Evolutionary conservation across 2,329 filamentous ascomycete genomes (phyloP).

Genomic region (Hirsutella thompsonii): DNA sequence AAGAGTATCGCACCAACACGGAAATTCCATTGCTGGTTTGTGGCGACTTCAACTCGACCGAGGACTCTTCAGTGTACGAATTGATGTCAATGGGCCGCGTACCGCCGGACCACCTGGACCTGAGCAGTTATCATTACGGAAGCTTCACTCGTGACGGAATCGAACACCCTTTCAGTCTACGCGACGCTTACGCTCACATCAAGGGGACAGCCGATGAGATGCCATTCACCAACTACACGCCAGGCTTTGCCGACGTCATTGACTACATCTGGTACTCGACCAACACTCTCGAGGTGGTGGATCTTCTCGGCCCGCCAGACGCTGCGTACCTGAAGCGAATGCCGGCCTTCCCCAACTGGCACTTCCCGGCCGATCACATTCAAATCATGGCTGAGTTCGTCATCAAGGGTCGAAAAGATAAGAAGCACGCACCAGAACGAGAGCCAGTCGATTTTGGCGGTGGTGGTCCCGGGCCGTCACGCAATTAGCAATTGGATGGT

Average conservation of each 20-base stretch:
- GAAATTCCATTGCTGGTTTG: constrained; percentile 87
- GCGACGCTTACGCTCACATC: constrained; percentile 76
- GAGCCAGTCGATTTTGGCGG: constrained; percentile 47
- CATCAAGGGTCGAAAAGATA: constrained; percentile 77
- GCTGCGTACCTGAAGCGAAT: constrained; percentile 73
- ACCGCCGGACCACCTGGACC: constrained; percentile 64
- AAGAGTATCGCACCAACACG: constrained; percentile 74
- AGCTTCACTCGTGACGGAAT: constrained; percentile 89
- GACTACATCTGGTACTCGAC: constrained; percentile 98
- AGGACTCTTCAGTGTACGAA: constrained; percentile 82
- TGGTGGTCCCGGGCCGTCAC: constrained; percentile 14
- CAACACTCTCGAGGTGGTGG: constrained; percentile 73
- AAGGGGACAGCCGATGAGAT: constrained; percentile 74
- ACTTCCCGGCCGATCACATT: constrained; percentile 88
- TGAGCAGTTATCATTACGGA: constrained; percentile 74
- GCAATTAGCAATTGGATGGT: constrained; percentile 11
- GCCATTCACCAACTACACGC: constrained; percentile 92
- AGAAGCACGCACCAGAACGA: constrained; percentile 51
- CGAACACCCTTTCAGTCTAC: constrained; percentile 85
- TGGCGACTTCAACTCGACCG: constrained; percentile 89
- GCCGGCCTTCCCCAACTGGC: constrained; percentile 85
- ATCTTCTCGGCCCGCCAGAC: constrained; percentile 76
- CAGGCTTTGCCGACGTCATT: constrained; percentile 81
- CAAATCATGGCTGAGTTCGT: constrained; percentile 82
- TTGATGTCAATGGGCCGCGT: constrained; percentile 73